A percentile compares a stretch with the other conserved stretches of the same genome.
Evolutionary conservation across 2,329 filamentous ascomycete genomes (phyloP).

Genomic region (Calycina herbarum): DNA sequence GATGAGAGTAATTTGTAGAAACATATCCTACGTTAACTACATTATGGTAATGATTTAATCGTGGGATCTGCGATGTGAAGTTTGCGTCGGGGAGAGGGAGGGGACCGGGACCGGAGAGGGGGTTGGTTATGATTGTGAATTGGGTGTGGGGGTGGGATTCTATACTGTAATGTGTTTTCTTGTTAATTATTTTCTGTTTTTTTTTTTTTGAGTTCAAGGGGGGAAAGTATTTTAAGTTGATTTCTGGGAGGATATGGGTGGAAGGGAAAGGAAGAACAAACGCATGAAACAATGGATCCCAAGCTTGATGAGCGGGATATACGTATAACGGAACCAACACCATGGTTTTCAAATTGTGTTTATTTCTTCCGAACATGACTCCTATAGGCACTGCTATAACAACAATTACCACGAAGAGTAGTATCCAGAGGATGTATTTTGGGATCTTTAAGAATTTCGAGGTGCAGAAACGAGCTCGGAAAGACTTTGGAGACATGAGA

Average conservation of each 20-base stretch:
- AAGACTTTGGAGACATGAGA: neutral
- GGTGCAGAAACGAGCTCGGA: neutral
- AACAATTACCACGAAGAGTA: constrained; percentile 9
- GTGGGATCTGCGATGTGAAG: constrained; percentile 36
- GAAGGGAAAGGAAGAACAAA: neutral
- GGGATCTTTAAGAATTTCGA: constrained; percentile 8
- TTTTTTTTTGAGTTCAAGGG: too few relatives aligned
- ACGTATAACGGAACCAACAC: neutral
- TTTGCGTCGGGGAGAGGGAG: constrained; percentile 35
- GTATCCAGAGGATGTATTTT: constrained; percentile 5
- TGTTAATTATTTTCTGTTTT: too few relatives aligned
- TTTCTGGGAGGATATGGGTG: neutral
- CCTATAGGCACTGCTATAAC: constrained; percentile 17
- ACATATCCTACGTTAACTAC: constrained; percentile 44
- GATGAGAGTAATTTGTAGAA: constrained; percentile 36
- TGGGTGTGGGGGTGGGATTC: constrained; percentile 27
- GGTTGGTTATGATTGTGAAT: constrained; percentile 34
- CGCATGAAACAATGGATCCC: constrained; percentile 26
- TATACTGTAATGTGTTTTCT: constrained; percentile 15
- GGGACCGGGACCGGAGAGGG: constrained; percentile 36
- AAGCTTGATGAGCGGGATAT: neutral
- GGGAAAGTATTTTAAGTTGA: constrained; percentile 14
- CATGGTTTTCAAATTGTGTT: constrained; percentile 7
- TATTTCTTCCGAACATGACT: constrained; percentile 15
- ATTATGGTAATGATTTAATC: constrained; percentile 41